Base-by-base conservation (phyloP, 1,284 basidiomycete species). In the Rhodofomes roseus region DNA sequence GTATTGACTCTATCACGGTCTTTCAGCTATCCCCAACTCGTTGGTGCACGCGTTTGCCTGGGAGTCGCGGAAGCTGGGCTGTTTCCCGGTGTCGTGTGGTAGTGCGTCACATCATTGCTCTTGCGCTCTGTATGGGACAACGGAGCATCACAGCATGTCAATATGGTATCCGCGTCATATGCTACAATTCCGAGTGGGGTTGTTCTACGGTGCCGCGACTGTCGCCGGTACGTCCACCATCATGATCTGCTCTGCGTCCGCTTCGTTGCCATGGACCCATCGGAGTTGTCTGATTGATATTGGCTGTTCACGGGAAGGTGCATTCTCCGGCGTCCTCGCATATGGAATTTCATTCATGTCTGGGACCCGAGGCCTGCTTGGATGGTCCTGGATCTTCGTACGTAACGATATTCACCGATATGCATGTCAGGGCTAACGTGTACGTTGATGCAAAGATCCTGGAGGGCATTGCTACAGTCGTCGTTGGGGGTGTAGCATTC, bases 21-120 rank as follows among this genome's bases (percentile, higher is more conserved):
- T n/a, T n/a, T n/a, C n/a, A 87, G 84, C 54, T 89, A 85, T 65
- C 79, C 79, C 23, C 80, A 88, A 66, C 78, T 89, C 4, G 79
- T 87, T 14, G 86, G 81, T 20, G 77, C 77, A 11, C 83, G 83
- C 29, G 76, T 85, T 6, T 83, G 76, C 59, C 79, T 90, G 1
- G 89, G 89, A 2, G 68, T 89, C 0, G 80, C 86, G 0, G 89
- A 91, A 69, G 84, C 86, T 6, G 89, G 89, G 0, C 70, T 90
- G 23, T 87, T 89, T 66, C 86, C 87, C 6, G 86, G 87, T 20
- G 84, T 87, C 5, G 80, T 82, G 0, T 89, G 86, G 69, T 89
- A 87, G 74, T 74, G 37, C 23, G 72, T 66, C 16, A 6, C 12
- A 44, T 6, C 8, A 5, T 18, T 12, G 23, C 12, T 40, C 27